Conservation (phyloP, 75 land plant species). For the Selaginella moellendorffii region DNA sequence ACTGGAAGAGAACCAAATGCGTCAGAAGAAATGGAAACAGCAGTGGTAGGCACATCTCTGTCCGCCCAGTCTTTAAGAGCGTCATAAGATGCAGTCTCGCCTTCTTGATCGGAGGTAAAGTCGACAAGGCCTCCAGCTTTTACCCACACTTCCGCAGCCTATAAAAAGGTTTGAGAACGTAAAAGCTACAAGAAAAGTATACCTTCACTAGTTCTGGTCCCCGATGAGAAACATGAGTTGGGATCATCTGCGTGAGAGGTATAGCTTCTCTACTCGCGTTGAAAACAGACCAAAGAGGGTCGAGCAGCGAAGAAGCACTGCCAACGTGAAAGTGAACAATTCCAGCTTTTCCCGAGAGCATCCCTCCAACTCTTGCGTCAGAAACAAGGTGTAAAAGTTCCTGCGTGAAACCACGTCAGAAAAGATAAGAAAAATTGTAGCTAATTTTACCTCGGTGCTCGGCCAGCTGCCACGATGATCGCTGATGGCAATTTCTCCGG, state of each 20-base stretch:
- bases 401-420: constrained; percentile 7
- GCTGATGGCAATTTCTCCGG: constrained; percentile 28
- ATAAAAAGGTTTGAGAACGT: neutral
- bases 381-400: constrained; percentile 20
- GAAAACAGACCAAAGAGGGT: constrained; percentile 22
- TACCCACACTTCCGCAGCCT: constrained; percentile 26
- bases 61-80: constrained; percentile 20
- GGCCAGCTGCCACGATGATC: constrained; percentile 31
- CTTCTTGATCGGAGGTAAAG: constrained; percentile 23
- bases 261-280: constrained; percentile 20
- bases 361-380: constrained; percentile 25
- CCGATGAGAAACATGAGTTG: constrained; percentile 17
- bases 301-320: constrained; percentile 13
- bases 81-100: constrained; percentile 4
- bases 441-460: constrained; percentile 13
- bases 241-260: constrained; percentile 23
- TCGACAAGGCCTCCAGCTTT: constrained; percentile 18
- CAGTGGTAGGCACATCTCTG: neutral
- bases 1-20: constrained; percentile 22
- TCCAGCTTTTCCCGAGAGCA: constrained; percentile 28
- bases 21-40: constrained; percentile 22
- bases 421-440: neutral
- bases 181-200: neutral
- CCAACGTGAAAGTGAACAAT: constrained; percentile 24
- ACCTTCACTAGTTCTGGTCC: constrained; percentile 23